Base-by-base conservation (phyloP, 2,329 filamentous ascomycete genomes). In the Rutstroemia sp. region DNA sequence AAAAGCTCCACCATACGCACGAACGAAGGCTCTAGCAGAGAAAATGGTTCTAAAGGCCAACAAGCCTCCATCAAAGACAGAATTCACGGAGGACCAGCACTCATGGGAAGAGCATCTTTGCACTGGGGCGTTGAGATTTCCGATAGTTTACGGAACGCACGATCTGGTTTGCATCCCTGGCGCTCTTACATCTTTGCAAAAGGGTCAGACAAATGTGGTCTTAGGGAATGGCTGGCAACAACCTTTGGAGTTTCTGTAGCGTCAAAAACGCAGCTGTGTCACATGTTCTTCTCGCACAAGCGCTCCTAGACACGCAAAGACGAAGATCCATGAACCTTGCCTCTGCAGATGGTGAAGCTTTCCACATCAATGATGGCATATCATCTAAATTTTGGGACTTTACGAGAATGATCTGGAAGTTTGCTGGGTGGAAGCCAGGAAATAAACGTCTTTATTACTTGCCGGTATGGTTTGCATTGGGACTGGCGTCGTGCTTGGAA, bases 181-280 rank as follows among this genome's bases (percentile, higher is more conserved):
- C 2, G 50, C 50, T 23, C 39, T 45, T 6, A 37, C 41, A 23
- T 38, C 50, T 16, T 21, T 52, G 39, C n/a, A 52, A 21, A 52
- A 23, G 9, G n/a, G 39, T 23, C 25, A 25, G n/a, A 52, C 25
- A 45, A 52, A 52, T 19, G 39, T 52, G 25, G n/a, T 52, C 1
- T 25, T 52, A 3, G 50, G 39, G 10, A 18, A 52, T n/a, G 25
- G 9, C 7, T n/a, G 25, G 9, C 7, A 45, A 44, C 10, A 52
- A 52, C 30, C 39, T 45, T 18, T 52, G 39, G 39, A 52, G 50
- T 45, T 45, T 52, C n/a, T 52, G 50, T 18, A 52, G 50, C 10
- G 39, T 37, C 6, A 14, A 52, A 52, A 52, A 52, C 4, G 39
- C 39, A 23, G 39, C 50, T 30, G 25, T 34, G 12, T 52, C 39